Base-by-base conservation (phyloP, 257 asterid species). In the Paulownia fortunei region DNA sequence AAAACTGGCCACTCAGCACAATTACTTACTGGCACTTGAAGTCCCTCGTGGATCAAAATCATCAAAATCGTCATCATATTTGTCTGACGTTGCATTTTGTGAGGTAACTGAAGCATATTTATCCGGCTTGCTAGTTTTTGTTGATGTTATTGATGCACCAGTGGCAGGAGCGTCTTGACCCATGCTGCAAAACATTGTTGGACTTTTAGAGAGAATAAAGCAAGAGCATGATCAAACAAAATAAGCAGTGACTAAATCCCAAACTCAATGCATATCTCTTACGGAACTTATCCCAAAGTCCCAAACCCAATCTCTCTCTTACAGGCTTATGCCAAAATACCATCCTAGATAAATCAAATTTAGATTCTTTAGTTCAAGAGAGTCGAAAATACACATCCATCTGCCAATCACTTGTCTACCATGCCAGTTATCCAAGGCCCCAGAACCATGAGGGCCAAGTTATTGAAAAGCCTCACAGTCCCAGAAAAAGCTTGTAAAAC, bases 11-110 rank as follows among this genome's bases (percentile, higher is more conserved):
- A 16, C 19, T 49, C 26, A 15, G 72, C 46, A 42, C 46, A 27
- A 54, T 42, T n/a, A 87, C 99, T 96, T 89, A 96, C 98, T 89
- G 32, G 92, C 87, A 85, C 72, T 82, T 47, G 94, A 86, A 67
- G 90, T 84, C 47, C 97, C 98, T 55, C 99, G 88, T 23, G 99
- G 99, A 88, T 96, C 99, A 88, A 93, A 96, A 87, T 96, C 97
- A 78, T 94, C 97, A 86, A 88, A 85, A 54, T 92, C 97, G 74
- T 88, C 99, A 34, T 87, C 97, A 83, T 87, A 75, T 60, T 82
- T 84, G 76, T 87, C 80, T 54, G 88, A 64, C 8, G 86, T 77
- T 78, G 83, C 81, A 85, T 76, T 85, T 69, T 87, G 82, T 66
- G 93, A 56, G 79, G 88, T 62, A 76, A 74, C 81, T 56, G 97